Evolutionary conservation across 169 alveolate species (phyloP).

Genomic region (Babesia bovis): DNA sequence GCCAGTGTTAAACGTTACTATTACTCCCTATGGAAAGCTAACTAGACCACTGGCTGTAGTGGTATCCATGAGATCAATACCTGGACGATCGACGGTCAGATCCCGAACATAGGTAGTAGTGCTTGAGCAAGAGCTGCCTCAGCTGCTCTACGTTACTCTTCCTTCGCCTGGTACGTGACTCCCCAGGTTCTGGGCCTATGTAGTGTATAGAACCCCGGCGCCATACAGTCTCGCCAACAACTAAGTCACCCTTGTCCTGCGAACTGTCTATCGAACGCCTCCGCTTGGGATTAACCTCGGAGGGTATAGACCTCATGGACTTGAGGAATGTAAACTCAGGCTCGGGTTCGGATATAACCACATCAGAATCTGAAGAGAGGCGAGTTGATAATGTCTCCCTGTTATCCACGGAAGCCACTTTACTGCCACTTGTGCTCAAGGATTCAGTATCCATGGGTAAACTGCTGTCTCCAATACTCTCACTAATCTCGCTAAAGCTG

Average conservation of each 20-base stretch:
- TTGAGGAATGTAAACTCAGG: not conserved
- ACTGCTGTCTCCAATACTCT: constrained; percentile 22
- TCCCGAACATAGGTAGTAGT: constrained; percentile 10
- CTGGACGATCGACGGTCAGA: not conserved
- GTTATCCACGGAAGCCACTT: not conserved
- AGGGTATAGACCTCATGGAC: not conserved
- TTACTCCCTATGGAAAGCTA: not conserved
- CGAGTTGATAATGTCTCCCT: not conserved
- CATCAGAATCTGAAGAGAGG: not conserved
- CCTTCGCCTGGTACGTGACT: not conserved
- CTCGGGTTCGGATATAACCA: not conserved
- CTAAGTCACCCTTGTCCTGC: not conserved
- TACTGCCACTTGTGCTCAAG: not conserved
- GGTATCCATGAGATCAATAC: not conserved
- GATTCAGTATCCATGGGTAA: constrained; percentile 27
- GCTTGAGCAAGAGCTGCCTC: constrained; percentile 8
- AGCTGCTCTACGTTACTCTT: not conserved
- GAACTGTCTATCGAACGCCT: not conserved
- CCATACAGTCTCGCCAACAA: constrained; percentile 17
- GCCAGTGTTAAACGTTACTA: no score
- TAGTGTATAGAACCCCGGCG: constrained; percentile 17
- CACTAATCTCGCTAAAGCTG: not conserved
- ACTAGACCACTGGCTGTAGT: not conserved
- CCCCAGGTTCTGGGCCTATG: constrained; percentile 22
- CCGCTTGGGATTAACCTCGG: not conserved